phyloP scores from a whole-genome alignment of 2,329 filamentous ascomycete species.

The Fusarium staphyleae region DNA sequence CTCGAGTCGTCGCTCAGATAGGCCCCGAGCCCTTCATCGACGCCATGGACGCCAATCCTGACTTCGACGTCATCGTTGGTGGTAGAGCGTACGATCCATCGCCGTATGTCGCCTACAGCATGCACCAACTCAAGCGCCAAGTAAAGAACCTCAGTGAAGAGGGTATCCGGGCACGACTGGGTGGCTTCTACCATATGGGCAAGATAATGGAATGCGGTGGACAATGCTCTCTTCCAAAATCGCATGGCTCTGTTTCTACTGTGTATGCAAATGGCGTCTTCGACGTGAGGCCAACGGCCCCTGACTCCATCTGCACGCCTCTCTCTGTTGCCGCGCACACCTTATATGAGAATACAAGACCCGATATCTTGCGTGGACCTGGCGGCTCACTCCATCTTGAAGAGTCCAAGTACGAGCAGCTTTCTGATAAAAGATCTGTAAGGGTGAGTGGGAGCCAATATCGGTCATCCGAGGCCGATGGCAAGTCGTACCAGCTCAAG shows the following conservation, averaged over 20 bases:
- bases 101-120: conserved; percentile 48
- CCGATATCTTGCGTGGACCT: conserved; percentile 58
- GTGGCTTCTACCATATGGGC: conserved; percentile 58
- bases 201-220: conserved; percentile 63
- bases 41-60: conserved; percentile 50
- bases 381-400: conserved; percentile 56
- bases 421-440: conserved; percentile 18
- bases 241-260: conserved; percentile 50
- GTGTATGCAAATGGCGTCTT: conserved; percentile 53
- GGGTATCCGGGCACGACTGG: conserved; percentile 30
- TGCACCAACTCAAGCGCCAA: conserved; percentile 21
- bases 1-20: conserved; percentile 54
- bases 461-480: conserved; percentile 7
- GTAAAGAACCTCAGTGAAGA: not conserved
- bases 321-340: conserved; percentile 60
- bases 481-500: conserved; percentile 32
- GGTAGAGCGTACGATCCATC: conserved; percentile 54
- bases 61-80: conserved; percentile 57
- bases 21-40: conserved; percentile 54
- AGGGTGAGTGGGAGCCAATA: conserved; percentile 26
- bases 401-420: conserved; percentile 37
- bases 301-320: conserved; percentile 53
- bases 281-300: conserved; percentile 53
- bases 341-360: conserved; percentile 61
- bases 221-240: conserved; percentile 56